Percentiles rank a stretch among this genome's conserved stretches.
phyloP scores from a whole-genome alignment of 2,329 filamentous ascomycete genomes.

The Diaporthe eres region DNA sequence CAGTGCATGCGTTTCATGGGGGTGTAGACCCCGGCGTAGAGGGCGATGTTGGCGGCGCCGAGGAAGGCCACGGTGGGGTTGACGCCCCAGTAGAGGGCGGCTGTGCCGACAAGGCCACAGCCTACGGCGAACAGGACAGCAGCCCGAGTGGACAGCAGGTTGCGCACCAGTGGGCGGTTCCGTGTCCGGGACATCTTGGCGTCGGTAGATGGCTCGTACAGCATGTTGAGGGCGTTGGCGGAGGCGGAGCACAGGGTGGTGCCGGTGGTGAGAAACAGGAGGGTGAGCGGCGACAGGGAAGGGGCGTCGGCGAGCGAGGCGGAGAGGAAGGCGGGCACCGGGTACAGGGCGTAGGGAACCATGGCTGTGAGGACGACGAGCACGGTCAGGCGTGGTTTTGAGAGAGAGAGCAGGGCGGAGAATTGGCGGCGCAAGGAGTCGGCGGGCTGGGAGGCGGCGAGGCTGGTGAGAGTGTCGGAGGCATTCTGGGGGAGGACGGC shows the following conservation, averaged over 20 bases:
- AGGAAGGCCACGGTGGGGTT: constrained; percentile 94
- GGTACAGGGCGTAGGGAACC: constrained; percentile 92
- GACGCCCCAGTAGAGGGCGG: constrained; percentile 86
- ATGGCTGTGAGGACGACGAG: constrained; percentile 93
- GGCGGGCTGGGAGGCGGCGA: constrained; percentile 64
- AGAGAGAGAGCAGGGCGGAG: constrained; percentile 88
- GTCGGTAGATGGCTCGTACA: constrained; percentile 92
- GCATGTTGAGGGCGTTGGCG: constrained; percentile 97
- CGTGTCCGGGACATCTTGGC: constrained; percentile 94
- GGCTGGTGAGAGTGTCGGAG: constrained; percentile 69
- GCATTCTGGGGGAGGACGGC: constrained; percentile 50
- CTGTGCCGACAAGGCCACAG: constrained; percentile 78
- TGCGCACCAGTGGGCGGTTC: constrained; percentile 89
- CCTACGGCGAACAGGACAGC: constrained; percentile 85
- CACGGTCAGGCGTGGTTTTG: constrained; percentile 94
- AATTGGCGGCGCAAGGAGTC: constrained; percentile 74
- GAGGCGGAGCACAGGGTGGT: constrained; percentile 91
- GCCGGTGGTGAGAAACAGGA: constrained; percentile 91
- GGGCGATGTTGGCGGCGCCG: constrained; percentile 84
- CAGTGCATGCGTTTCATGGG: constrained; percentile 89
- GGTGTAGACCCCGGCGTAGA: constrained; percentile 95
- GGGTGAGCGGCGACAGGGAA: constrained; percentile 89
- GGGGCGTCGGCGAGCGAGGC: constrained; percentile 75
- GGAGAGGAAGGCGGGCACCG: constrained; percentile 87
- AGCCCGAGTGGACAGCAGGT: constrained; percentile 78